Evolutionary conservation across 257 asterid species (phyloP), one percentile per base, ranked within the genome.

Genomic region (Solanum ossicruentum): DNA sequence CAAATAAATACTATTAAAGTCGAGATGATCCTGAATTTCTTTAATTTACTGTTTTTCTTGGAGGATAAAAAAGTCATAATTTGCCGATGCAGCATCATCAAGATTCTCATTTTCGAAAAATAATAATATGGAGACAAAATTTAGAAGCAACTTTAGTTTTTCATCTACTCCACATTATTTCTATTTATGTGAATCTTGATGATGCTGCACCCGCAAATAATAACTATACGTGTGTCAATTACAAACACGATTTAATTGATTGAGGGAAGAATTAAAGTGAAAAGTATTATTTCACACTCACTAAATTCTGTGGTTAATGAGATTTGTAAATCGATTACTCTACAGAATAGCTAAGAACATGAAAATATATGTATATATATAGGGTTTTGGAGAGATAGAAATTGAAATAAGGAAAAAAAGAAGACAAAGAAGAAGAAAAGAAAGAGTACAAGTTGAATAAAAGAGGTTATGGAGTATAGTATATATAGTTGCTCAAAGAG

Each of bases 61-160:
- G 1, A 3, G 18, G 10, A 2, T 2, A 39, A 70, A 45, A 47
- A 63, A 86, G 71, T 56, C 71, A 85, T 69, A 78, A 87, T 82
- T 67, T 84, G 89, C 87, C 72, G 88, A 80, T 87, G 91, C 90
- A 89, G 90, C 90, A 89, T 89, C 91, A 89, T 89, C 91, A 89
- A 85, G 91, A 89, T 89, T 89, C 91, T 78, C 91, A 84, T 86
- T 10, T n/a, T 39, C 36, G 84, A 66, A 65, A 66, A 15, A 66
- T 21, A 61, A 80, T 15, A 60, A 69, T 16, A 8, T 32, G 36
- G 70, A 26, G 69, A 81, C 67, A 79, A 4, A 65, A 12, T 32
- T 10, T 15, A 43, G 32, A 41, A 20, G 10, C 52, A 39, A 10
- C 12, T 32, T 3, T 26, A 5, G 36, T 32, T 55, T 13, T 12